Base-by-base conservation (phyloP, 495 filamentous ascomycete genomes). In the Aspergillus funiculosus region DNA sequence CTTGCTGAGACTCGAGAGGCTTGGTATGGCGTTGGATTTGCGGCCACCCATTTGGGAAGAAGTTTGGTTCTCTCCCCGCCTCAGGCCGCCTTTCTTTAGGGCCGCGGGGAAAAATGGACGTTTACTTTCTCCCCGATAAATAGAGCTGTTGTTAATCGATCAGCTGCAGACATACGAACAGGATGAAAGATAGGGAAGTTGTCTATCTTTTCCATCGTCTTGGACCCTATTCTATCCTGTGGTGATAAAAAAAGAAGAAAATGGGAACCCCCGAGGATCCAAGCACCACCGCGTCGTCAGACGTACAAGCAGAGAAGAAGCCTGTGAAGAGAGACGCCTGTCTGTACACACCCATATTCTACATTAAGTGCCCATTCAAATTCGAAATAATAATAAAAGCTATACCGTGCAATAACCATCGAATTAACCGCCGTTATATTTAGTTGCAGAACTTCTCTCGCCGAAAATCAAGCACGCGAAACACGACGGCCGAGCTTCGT, bases 361-460 rank as follows among this genome's bases (percentile, higher is more conserved):
- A 27, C 10, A 44, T 14, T 14, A 31, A 28, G 1, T 28, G n/a
- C n/a, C 29, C 8, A 37, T 7, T 10, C 0, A 41, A 28, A 43
- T 17, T 10, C 7, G 2, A 34, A n/a, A 11, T 28, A 28, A 28
- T 22, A 15, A 26, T 13, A 15, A 1, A 30, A 24, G 43, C 11
- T 38, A 17, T 32, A 1, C 24, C 11, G n/a, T 19, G n/a, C n/a
- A n/a, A n/a, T n/a, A n/a, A n/a, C n/a, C n/a, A 25, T 21, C 19
- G n/a, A 24, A 21, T 29, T 43, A 26, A 43, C 29, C 3, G 8
- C 4, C 3, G 2, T 14, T n/a, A 30, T 27, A 10, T 24, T 13
- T 48, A 82, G 84, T 89, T 63, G 63, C 79, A 51, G 79, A 84
- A 48, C 76, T 92, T 43, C 85, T 90, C 74, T 66, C 74, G 3